Base-by-base conservation (phyloP, 1,284 basidiomycete genomes). In the Marasmius sp. region DNA sequence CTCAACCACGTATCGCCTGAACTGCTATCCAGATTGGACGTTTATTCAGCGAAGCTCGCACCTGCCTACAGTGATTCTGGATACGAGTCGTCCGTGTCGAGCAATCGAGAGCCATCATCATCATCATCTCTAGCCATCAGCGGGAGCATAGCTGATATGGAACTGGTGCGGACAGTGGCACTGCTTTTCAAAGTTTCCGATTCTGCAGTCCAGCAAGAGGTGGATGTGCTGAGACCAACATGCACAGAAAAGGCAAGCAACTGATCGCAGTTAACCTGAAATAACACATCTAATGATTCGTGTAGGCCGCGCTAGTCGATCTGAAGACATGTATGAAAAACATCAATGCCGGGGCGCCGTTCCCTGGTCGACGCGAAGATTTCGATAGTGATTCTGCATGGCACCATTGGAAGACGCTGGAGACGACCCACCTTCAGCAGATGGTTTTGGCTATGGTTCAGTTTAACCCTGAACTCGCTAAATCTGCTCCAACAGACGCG, bases 321-420 rank as follows among this genome's bases (percentile, higher is more conserved):
- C 79, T 96, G 54, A 96, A 95, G 90, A 93, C 91, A 37, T 95
- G 93, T 71, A 81, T 98, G 59, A 96, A 95, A 77, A 94, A 95
- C 65, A 92, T 98, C 72, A 93, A 91, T 63, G 89, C 92, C 7
- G 91, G 93, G 47, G 81, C 85, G 20, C 78, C 91, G 0, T 95
- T 96, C 72, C 95, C 96, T 0, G 95, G 93, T 36, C 84, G 89
- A 53, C 83, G 89, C 65, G 88, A 93, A 66, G 96, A 99, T 73
- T 99, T 98, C 69, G 82, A 85, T 33, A 87, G 75, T 60, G 92
- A 91, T 2, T 85, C 87, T 0, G 92, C 91, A 0, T 98, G 93
- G 87, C 84, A 88, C 39, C 81, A 91, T 39, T 98, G 95, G 93
- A 84, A 88, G 43, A 85, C 88, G 0, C 77, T 86, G n/a, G 97